These are phyloP conservation scores for Hypoxylon sp. DNA, from an alignment of 2,329 filamentous ascomycete species.

Conservation along the genomic window DNA sequence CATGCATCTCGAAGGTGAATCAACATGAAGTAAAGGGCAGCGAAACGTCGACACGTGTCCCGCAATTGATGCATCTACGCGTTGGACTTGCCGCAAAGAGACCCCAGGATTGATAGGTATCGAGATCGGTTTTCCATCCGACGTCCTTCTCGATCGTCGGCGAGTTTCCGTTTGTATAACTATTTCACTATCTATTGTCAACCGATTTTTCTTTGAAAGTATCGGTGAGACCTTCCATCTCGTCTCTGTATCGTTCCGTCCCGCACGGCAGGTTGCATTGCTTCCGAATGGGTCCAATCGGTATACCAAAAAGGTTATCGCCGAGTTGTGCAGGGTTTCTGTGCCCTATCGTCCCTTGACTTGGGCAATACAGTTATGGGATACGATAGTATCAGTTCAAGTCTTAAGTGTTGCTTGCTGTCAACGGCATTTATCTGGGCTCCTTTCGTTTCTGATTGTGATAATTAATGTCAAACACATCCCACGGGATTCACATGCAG, in stretches of 20 bases:
- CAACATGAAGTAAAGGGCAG: conserved; percentile 11
- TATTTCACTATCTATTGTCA: neutral
- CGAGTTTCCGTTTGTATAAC: conserved; percentile 15
- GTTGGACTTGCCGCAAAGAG: conserved; percentile 12
- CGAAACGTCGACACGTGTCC: conserved; percentile 29
- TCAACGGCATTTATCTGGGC: neutral
- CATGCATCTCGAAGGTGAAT: neutral
- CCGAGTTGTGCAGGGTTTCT: neutral
- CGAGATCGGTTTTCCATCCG: conserved; percentile 38
- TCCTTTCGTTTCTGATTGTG: neutral
- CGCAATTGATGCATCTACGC: conserved; percentile 4
- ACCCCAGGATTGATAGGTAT: conserved; percentile 15
- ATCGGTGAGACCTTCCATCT: conserved; percentile 22
- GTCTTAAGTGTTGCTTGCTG: neutral
- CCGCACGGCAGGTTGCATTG: conserved; percentile 28
- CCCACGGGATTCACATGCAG: conserved; percentile 5
- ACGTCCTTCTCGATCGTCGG: conserved; percentile 16
- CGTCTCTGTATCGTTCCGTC: conserved; percentile 17
- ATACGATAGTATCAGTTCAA: neutral
- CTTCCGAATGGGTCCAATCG: conserved; percentile 10
- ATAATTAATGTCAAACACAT: conserved; percentile 15
- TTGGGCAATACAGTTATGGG: neutral
- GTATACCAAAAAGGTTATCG: conserved; percentile 17
- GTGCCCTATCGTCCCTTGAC: conserved; percentile 2
- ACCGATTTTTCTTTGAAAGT: neutral